Conservation (phyloP, 768 basidiomycete species). For the Hirschioporus abietinus region DNA sequence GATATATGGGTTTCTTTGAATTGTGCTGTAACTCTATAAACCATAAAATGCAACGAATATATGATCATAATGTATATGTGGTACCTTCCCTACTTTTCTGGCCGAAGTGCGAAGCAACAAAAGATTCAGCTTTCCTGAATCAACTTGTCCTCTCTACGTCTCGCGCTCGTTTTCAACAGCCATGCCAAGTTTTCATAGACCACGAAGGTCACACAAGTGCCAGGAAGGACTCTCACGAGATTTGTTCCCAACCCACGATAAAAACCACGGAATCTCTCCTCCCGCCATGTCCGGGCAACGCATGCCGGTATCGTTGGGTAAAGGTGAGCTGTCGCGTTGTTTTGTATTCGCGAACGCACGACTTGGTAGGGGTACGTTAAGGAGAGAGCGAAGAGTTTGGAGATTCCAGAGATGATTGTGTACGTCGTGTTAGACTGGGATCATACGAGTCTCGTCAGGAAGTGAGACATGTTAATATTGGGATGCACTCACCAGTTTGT, state of each 20-base stretch:
- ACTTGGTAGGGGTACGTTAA: slow-evolving; percentile 98
- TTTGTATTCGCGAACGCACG: slow-evolving; percentile 89
- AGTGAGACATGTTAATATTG: slow-evolving; percentile 9
- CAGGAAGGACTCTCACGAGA: slow-evolving; percentile 89
- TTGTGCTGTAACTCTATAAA: not conserved
- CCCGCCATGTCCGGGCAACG: slow-evolving; percentile 71
- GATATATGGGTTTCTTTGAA: not conserved
- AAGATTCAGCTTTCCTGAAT: slow-evolving; percentile 2
- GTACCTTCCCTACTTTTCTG: not conserved
- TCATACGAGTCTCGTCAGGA: slow-evolving; percentile 5
- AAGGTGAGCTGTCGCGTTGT: slow-evolving; percentile 55
- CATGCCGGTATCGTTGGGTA: slow-evolving; percentile 85
- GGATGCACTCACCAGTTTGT: slow-evolving; percentile 68
- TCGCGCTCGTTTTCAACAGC: slow-evolving; percentile 64
- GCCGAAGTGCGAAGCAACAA: not conserved
- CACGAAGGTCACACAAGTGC: slow-evolving; percentile 96
- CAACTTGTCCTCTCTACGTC: slow-evolving; percentile 35
- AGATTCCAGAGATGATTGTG: slow-evolving; percentile 85
- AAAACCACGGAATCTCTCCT: slow-evolving; percentile 81
- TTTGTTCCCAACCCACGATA: slow-evolving; percentile 96
- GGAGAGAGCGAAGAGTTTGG: slow-evolving; percentile 79
- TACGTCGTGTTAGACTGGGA: slow-evolving; percentile 87
- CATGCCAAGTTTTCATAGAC: slow-evolving; percentile 93
- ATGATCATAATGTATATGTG: not conserved
- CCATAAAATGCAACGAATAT: slow-evolving; percentile 1